These are phyloP conservation scores for Bipolaris gigantea DNA, from an alignment of 2,329 filamentous ascomycete genomes.

Conservation along the genomic window DNA sequence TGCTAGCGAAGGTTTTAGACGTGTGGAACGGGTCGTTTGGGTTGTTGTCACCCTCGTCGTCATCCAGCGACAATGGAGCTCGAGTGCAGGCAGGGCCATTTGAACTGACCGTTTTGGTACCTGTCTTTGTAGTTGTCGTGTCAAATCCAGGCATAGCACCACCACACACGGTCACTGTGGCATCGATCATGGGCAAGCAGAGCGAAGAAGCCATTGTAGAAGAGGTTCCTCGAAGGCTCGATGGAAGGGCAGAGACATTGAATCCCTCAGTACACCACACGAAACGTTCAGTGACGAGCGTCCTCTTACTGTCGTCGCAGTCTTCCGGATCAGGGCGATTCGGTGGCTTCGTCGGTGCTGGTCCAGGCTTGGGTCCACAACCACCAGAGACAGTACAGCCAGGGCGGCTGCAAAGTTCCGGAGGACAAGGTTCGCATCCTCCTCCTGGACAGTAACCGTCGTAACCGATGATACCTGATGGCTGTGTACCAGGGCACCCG, in stretches of 20 bases:
- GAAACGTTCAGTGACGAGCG: slow-evolving; percentile 25
- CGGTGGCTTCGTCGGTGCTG: slow-evolving; percentile 13
- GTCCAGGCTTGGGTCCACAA: slow-evolving; percentile 27
- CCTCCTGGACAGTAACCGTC: slow-evolving; percentile 20
- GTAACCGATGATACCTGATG: slow-evolving; percentile 18
- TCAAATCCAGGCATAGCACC: slow-evolving; percentile 10
- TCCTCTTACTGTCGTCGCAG: slow-evolving; percentile 27
- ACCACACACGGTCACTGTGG: slow-evolving; percentile 22
- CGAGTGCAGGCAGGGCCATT: slow-evolving; percentile 24
- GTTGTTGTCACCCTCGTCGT: slow-evolving; percentile 35
- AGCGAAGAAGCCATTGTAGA: slow-evolving; percentile 19
- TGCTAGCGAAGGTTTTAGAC: slow-evolving; percentile 3
- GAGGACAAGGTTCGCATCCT: slow-evolving; percentile 23
- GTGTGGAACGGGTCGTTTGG: slow-evolving; percentile 9
- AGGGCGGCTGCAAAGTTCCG: slow-evolving; percentile 19
- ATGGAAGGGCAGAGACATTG: slow-evolving; percentile 14
- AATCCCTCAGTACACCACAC: slow-evolving; percentile 23
- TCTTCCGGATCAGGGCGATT: slow-evolving; percentile 11
- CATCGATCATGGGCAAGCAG: slow-evolving; percentile 20
- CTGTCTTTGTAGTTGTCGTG: slow-evolving; percentile 13
- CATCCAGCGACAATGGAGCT: slow-evolving; percentile 30
- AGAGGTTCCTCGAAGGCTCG: slow-evolving; percentile 3
- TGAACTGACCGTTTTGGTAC: slow-evolving; percentile 7
- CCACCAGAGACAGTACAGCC: slow-evolving; percentile 15
- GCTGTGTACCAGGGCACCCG: slow-evolving; percentile 15